These are phyloP conservation scores for Pseudogymnoascus sp. DNA, from an alignment of 2,329 filamentous ascomycete genomes.

Conservation along the genomic window DNA sequence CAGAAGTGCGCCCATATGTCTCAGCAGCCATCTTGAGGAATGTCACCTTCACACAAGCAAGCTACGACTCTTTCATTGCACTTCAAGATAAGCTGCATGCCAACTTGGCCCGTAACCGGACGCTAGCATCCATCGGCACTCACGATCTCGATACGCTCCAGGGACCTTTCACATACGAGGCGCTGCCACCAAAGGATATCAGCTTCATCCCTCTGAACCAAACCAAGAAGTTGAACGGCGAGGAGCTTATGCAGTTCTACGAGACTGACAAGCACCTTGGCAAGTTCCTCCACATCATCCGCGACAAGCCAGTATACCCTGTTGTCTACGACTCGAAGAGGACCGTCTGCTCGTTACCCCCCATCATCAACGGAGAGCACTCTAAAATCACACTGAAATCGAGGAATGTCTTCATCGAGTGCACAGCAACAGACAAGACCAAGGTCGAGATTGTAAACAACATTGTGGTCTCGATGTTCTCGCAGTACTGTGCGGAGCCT, in stretches of 20 bases:
- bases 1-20: conserved; percentile 76
- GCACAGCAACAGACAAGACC: conserved; percentile 90
- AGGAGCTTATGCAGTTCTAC: conserved; percentile 90
- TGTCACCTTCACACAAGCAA: conserved; percentile 82
- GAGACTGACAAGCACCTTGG: conserved; percentile 90
- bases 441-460: conserved; percentile 95
- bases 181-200: conserved; percentile 83
- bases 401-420: conserved; percentile 92
- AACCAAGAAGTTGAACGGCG: conserved; percentile 76
- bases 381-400: conserved; percentile 92
- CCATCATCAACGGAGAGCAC: conserved; percentile 96
- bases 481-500: conserved; percentile 75
- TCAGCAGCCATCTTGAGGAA: conserved; percentile 84
- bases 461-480: conserved; percentile 97
- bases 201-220: conserved; percentile 89
- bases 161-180: conserved; percentile 95
- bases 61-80: conserved; percentile 95
- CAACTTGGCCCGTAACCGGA: conserved; percentile 88
- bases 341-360: conserved; percentile 84
- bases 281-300: conserved; percentile 88
- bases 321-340: conserved; percentile 89
- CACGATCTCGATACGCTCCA: conserved; percentile 91
- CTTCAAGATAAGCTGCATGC: conserved; percentile 97
- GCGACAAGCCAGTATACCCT: conserved; percentile 87
- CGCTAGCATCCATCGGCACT: conserved; percentile 92